Percentiles rank a stretch among this genome's conserved stretches.
phyloP scores from a whole-genome alignment of 257 asterid species.

The Eucommia ulmoides region DNA sequence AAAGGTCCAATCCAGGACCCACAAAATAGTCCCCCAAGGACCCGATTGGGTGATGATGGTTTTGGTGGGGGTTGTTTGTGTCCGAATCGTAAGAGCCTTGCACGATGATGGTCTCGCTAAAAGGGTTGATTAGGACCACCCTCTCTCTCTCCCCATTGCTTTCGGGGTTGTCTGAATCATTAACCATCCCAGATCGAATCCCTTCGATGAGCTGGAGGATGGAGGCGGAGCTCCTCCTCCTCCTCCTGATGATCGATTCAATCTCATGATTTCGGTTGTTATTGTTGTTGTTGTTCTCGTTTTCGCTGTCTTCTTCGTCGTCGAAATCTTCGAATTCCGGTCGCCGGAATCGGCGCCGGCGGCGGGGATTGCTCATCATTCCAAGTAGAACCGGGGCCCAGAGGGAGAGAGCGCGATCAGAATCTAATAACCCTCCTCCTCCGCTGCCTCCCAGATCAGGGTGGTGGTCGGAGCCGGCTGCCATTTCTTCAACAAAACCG shows the following conservation, averaged over 20 bases:
- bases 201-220: constrained; percentile 68
- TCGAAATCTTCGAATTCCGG: constrained; percentile 33
- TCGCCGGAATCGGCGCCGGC: constrained; percentile 29
- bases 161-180: constrained; percentile 27
- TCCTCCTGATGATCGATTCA: constrained; percentile 37
- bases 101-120: constrained; percentile 47
- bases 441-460: constrained; percentile 17
- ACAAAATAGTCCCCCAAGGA: constrained; percentile 67
- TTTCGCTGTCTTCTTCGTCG: constrained; percentile 3
- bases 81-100: constrained; percentile 33
- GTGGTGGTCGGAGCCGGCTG: constrained; percentile 6
- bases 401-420: constrained; percentile 66
- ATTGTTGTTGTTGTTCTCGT: constrained; percentile 4
- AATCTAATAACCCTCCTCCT: constrained; percentile 41
- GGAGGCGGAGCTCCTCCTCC: constrained; percentile 56
- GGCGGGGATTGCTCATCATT: constrained; percentile 48
- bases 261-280: constrained; percentile 19
- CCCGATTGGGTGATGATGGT: constrained; percentile 37
- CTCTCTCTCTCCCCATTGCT: constrained; percentile 28
- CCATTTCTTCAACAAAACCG: constrained; percentile 76
- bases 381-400: constrained; percentile 86
- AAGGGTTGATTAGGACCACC: constrained; percentile 58
- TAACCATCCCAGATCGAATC: constrained; percentile 37
- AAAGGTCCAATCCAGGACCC: constrained; percentile 63
- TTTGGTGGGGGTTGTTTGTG: constrained; percentile 23